phyloP scores from a whole-genome alignment of 148 eudicot genomes.

The Chenopodium suecicum region DNA sequence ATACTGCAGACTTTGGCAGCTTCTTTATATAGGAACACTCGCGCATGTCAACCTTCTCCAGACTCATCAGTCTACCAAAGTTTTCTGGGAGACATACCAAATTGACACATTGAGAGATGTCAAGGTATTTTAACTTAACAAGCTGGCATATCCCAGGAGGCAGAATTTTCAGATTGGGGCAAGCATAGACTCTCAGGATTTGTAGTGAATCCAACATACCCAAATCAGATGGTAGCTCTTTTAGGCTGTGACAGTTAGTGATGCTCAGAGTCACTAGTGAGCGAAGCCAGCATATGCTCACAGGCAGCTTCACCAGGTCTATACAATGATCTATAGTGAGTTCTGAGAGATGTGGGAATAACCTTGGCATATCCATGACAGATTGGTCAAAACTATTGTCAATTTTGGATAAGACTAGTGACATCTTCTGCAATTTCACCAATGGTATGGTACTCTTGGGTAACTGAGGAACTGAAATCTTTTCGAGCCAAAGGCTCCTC shows the following conservation, averaged over 20 bases:
- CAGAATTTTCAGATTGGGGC: slow-evolving; percentile 54
- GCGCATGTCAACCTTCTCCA: slow-evolving; percentile 81
- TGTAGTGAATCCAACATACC: slow-evolving; percentile 48
- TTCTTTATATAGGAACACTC: slow-evolving; percentile 53
- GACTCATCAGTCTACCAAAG: slow-evolving; percentile 43
- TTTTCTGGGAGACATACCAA: slow-evolving; percentile 53
- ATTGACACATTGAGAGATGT: slow-evolving; percentile 66
- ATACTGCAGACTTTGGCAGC: slow-evolving; percentile 45
- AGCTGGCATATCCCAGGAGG: slow-evolving; percentile 57
- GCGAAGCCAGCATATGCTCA: slow-evolving; percentile 47
- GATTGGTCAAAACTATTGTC: slow-evolving; percentile 36
- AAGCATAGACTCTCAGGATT: slow-evolving; percentile 65
- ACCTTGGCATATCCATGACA: slow-evolving; percentile 44
- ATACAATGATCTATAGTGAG: slow-evolving; percentile 81
- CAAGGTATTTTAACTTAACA: slow-evolving; percentile 52
- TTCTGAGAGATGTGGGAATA: slow-evolving; percentile 64
- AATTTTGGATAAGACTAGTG: slow-evolving; percentile 64
- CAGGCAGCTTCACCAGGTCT: slow-evolving; percentile 50
- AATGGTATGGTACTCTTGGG: slow-evolving; percentile 47
- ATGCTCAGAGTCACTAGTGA: slow-evolving; percentile 54
- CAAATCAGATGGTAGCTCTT: slow-evolving; percentile 54
- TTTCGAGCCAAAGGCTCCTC: slow-evolving; percentile 81
- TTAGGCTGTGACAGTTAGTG: slow-evolving; percentile 69
- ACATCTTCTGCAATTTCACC: slow-evolving; percentile 48
- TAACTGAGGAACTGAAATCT: slow-evolving; percentile 52